phyloP scores from a whole-genome alignment of 352 stramenopile genomes.

The Pythium vanterpoolii region DNA sequence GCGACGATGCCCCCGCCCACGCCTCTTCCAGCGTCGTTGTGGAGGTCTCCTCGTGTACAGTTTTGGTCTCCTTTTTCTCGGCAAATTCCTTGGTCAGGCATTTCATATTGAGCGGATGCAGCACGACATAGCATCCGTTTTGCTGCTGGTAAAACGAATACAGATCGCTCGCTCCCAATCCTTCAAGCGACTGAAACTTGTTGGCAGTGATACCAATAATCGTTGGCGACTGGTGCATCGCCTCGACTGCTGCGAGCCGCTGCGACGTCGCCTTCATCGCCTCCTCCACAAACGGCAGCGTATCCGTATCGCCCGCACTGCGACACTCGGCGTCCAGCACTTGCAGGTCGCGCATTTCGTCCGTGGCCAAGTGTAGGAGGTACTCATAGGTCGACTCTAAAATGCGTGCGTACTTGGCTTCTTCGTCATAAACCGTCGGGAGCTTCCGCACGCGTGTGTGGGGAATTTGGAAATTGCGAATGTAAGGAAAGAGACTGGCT shows the following conservation, averaged over 20 bases:
- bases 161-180: conserved; percentile 23
- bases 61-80: conserved; percentile 21
- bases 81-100: conserved; percentile 80
- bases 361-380: conserved; percentile 49
- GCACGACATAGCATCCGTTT: conserved; percentile 84
- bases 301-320: conserved; percentile 69
- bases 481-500: conserved; percentile 64
- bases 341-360: conserved; percentile 68
- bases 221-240: conserved; percentile 5
- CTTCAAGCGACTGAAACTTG: conserved; percentile 18
- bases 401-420: conserved; percentile 69
- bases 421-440: conserved; percentile 62
- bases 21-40: conserved; percentile 18
- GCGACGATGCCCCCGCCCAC: conserved; percentile 16
- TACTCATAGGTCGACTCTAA: conserved; percentile 70
- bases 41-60: background rate
- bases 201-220: background rate
- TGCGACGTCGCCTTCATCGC: conserved; percentile 68
- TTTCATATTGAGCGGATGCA: conserved; percentile 89
- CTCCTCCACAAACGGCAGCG: conserved; percentile 76
- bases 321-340: conserved; percentile 65
- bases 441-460: conserved; percentile 42
- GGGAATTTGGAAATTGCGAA: too few species aligned
- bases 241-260: conserved; percentile 34
- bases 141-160: conserved; percentile 88